These are phyloP conservation scores for Trametes sanguinea DNA, from an alignment of 768 basidiomycete species.

Conservation along the genomic window DNA sequence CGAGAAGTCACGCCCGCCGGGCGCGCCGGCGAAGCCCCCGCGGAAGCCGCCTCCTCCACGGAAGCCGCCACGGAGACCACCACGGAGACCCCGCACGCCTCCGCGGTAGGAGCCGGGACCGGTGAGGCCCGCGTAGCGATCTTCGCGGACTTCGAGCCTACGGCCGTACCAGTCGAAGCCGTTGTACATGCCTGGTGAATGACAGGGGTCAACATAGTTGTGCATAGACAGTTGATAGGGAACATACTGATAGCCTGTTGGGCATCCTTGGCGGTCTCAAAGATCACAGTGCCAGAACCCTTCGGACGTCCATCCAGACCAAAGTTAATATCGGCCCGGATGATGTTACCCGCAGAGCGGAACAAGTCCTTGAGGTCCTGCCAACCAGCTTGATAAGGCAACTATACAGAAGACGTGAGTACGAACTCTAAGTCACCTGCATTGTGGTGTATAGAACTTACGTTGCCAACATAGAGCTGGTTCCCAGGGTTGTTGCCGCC, in stretches of 20 bases:
- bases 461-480: conserved; percentile 92
- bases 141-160: conserved; percentile 94
- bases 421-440: neutral
- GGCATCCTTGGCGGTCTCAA: conserved; percentile 89
- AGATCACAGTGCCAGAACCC: conserved; percentile 97
- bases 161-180: conserved; percentile 98
- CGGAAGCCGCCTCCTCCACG: conserved; percentile 50
- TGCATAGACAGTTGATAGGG: too few species aligned
- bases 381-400: conserved; percentile 98
- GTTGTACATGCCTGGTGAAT: conserved; percentile 81
- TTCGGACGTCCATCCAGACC: conserved; percentile 92
- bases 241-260: conserved; percentile 85
- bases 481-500: conserved; percentile 74
- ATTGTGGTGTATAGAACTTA: conserved; percentile 39
- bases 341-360: conserved; percentile 92
- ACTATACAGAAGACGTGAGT: conserved; percentile 42
- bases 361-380: conserved; percentile 98
- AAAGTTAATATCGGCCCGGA: conserved; percentile 94
- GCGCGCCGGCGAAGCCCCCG: conserved; percentile 46
- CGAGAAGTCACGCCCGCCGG: conserved; percentile 68
- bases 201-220: too few species aligned
- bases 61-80: conserved; percentile 53
- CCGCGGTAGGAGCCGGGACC: conserved; percentile 63
- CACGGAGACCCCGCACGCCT: conserved; percentile 50
- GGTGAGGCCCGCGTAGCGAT: conserved; percentile 85